A percentile compares a stretch with the other conserved stretches of the same genome.
phyloP scores from a whole-genome alignment of 2,329 filamentous ascomycete species.

The Calonectria pseudoturangicola region DNA sequence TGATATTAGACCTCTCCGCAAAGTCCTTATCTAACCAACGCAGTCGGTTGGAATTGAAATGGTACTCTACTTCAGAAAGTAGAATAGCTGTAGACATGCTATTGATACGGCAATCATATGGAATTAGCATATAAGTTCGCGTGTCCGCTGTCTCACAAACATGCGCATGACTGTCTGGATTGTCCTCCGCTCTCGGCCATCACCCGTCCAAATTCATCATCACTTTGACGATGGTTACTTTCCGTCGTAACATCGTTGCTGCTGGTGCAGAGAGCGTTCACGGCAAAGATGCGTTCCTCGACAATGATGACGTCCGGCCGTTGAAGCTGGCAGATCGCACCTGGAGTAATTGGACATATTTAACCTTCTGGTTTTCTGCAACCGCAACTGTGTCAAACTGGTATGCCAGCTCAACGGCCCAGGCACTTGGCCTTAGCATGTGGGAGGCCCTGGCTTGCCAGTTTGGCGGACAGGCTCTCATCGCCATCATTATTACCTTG shows the following conservation, averaged over 20 bases:
- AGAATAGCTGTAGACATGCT: neutral
- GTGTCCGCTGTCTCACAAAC: neutral
- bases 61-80: neutral
- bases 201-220: neutral
- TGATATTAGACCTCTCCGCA: neutral
- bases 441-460: constrained; percentile 68
- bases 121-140: constrained; percentile 6
- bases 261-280: constrained; percentile 21
- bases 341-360: constrained; percentile 29
- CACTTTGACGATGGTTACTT: neutral
- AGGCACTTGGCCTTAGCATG: constrained; percentile 66
- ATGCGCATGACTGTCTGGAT: neutral
- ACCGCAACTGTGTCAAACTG: constrained; percentile 43
- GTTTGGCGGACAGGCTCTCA: constrained; percentile 64
- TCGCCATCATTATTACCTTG: constrained; percentile 63
- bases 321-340: constrained; percentile 23
- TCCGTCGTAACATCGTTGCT: constrained; percentile 14
- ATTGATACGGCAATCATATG: neutral
- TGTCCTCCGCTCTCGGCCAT: neutral
- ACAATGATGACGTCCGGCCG: constrained; percentile 33
- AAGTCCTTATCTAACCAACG: constrained; percentile 4
- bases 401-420: constrained; percentile 62
- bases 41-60: neutral
- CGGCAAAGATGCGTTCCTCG: constrained; percentile 30
- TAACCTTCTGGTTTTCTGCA: constrained; percentile 39